phyloP scores from a whole-genome alignment of 179 eudicot genomes.

The Camellia oleifera region DNA sequence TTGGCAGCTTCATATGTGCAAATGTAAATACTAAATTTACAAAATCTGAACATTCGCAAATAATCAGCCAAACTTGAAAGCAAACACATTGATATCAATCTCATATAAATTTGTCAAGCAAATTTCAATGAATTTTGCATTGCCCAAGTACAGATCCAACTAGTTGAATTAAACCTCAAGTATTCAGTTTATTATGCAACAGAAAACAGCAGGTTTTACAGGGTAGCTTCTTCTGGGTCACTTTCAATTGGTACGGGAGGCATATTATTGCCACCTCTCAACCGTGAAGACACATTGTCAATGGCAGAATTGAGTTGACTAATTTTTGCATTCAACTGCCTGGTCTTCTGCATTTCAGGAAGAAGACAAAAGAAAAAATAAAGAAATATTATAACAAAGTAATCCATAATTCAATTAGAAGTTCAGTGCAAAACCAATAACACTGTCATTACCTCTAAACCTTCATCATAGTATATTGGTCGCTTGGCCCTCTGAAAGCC shows the following conservation, averaged over 20 bases:
- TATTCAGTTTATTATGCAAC: background rate
- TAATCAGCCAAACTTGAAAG: slow-evolving; percentile 12
- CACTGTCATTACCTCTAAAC: slow-evolving; percentile 55
- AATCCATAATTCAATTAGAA: slow-evolving; percentile 12
- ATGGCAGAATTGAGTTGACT: slow-evolving; percentile 83
- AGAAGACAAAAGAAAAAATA: background rate
- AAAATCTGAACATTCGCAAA: background rate
- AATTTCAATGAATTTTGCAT: background rate
- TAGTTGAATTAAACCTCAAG: background rate
- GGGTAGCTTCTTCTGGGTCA: slow-evolving; percentile 72
- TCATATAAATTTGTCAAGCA: background rate
- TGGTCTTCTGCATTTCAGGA: slow-evolving; percentile 56
- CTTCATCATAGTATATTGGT: slow-evolving; percentile 76
- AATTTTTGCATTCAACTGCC: slow-evolving; percentile 67
- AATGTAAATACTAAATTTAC: background rate
- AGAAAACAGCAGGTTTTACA: slow-evolving; percentile 29
- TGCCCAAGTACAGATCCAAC: background rate
- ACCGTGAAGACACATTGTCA: slow-evolving; percentile 77
- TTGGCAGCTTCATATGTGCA: background rate
- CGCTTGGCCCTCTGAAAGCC: slow-evolving; percentile 74
- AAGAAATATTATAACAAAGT: slow-evolving; percentile 9
- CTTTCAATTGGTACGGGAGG: slow-evolving; percentile 55
- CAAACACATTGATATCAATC: background rate
- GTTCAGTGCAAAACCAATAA: background rate
- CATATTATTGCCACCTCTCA: slow-evolving; percentile 63